Percentiles rank a stretch among this genome's conserved stretches.
Evolutionary conservation across 305 asterid species (phyloP).

Genomic region (Plantago lanceolata): DNA sequence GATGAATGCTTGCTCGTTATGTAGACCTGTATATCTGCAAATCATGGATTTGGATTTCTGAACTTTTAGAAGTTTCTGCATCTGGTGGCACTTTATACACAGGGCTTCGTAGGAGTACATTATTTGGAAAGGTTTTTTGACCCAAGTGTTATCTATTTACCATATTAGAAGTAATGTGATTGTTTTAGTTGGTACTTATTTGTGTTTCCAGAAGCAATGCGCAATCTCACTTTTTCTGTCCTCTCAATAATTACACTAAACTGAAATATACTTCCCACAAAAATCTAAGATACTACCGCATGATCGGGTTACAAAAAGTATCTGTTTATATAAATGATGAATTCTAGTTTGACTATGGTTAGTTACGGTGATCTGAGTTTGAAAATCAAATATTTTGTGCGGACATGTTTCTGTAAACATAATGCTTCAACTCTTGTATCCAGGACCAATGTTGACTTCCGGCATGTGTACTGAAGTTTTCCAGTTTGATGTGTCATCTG

Average conservation of each 20-base stretch:
- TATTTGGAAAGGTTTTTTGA: too few relatives aligned
- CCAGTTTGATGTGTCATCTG: slow-evolving; percentile 73
- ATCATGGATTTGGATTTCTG: slow-evolving; percentile 10
- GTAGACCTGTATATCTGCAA: slow-evolving; percentile 6
- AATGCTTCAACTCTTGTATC: slow-evolving; percentile 7
- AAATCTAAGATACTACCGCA: neutral
- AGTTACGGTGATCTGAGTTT: neutral
- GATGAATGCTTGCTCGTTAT: slow-evolving; percentile 2
- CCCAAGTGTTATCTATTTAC: too few relatives aligned
- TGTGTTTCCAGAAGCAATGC: neutral
- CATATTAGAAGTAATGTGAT: too few relatives aligned
- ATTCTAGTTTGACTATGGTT: too few relatives aligned
- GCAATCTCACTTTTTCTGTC: neutral
- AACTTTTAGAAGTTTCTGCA: neutral
- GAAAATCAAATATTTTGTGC: neutral
- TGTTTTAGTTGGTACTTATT: neutral
- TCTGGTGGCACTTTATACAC: too few relatives aligned
- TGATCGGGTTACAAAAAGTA: too few relatives aligned
- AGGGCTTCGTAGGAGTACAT: too few relatives aligned
- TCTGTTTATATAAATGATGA: too few relatives aligned
- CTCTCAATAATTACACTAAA: neutral
- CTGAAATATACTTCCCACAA: neutral
- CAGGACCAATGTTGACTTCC: slow-evolving; percentile 90
- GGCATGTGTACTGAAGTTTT: slow-evolving; percentile 89
- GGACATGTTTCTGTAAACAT: neutral